phyloP scores from a whole-genome alignment of 2,329 filamentous ascomycete genomes.

The Aspergillus quadrilineatus region DNA sequence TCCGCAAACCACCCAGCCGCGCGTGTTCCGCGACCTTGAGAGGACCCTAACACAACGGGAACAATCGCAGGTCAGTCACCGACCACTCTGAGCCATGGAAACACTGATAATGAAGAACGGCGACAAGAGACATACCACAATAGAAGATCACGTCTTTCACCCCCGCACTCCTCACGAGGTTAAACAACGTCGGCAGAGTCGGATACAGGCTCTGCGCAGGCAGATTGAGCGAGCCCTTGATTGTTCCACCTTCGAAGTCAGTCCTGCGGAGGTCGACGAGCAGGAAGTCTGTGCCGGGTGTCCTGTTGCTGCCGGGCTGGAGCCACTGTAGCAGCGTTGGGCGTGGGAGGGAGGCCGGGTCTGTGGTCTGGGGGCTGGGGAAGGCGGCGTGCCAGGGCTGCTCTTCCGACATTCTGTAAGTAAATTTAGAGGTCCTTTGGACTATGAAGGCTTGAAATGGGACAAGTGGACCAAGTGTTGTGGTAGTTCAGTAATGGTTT shows the following conservation, averaged over 20 bases:
- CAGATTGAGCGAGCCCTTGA: slow-evolving; percentile 54
- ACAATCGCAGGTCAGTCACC: not conserved
- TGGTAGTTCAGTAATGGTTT: not conserved
- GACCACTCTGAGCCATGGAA: no score
- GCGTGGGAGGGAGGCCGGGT: slow-evolving; percentile 29
- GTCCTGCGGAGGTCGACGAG: slow-evolving; percentile 49
- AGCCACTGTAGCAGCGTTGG: slow-evolving; percentile 41
- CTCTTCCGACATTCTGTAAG: not conserved
- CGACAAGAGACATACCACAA: slow-evolving; percentile 37
- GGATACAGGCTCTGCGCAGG: slow-evolving; percentile 43
- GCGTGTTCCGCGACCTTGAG: slow-evolving; percentile 54
- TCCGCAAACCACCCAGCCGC: slow-evolving; percentile 58
- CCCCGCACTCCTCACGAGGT: slow-evolving; percentile 29
- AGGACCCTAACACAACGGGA: slow-evolving; percentile 50
- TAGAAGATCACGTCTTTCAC: slow-evolving; percentile 42
- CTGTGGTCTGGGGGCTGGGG: slow-evolving; percentile 35
- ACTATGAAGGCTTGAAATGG: not conserved
- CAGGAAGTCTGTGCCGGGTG: slow-evolving; percentile 36
- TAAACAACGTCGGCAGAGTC: slow-evolving; percentile 37
- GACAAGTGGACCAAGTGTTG: not conserved
- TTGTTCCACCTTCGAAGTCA: slow-evolving; percentile 58
- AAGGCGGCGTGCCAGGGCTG: slow-evolving; percentile 42
- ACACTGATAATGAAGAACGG: not conserved
- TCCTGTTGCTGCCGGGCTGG: slow-evolving; percentile 22
- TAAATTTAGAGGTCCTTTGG: not conserved